Conservation (phyloP, 202 grass and related monocot species). For the Saccharum hybrid region DNA sequence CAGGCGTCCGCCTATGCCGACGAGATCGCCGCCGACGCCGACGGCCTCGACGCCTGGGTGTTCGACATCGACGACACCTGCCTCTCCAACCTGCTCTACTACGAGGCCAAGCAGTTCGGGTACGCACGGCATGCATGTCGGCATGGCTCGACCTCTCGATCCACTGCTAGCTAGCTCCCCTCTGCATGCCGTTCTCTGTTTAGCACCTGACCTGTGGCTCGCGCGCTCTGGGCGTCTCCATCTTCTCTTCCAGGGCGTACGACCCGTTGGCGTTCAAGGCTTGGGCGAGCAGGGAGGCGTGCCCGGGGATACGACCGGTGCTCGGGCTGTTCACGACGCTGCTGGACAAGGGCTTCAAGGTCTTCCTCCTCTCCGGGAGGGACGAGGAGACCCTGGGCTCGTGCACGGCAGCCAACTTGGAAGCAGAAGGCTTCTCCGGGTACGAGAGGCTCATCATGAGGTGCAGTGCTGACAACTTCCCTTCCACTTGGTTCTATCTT, state of each 20-base stretch:
- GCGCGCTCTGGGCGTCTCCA: not conserved
- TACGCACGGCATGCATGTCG: not conserved
- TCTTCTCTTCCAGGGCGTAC: conserved; percentile 50
- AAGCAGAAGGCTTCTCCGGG: conserved; percentile 65
- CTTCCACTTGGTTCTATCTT: not conserved
- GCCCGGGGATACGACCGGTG: conserved; percentile 63
- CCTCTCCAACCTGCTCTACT: conserved; percentile 90
- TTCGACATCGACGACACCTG: conserved; percentile 94
- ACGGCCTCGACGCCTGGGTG: conserved; percentile 78
- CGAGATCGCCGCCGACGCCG: conserved; percentile 39
- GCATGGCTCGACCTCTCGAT: too few relatives aligned
- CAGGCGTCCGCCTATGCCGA: conserved; percentile 56
- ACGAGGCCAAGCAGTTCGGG: conserved; percentile 78
- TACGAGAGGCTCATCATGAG: conserved; percentile 88
- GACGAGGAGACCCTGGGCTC: conserved; percentile 61
- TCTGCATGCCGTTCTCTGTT: not conserved
- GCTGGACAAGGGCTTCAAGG: conserved; percentile 64
- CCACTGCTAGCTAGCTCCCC: too few relatives aligned
- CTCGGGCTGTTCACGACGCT: conserved; percentile 56
- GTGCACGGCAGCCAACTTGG: conserved; percentile 61
- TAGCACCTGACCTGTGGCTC: too few relatives aligned
- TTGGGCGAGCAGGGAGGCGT: conserved; percentile 67
- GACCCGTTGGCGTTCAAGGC: conserved; percentile 62
- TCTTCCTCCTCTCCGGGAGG: conserved; percentile 82
- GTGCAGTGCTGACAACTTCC: conserved; percentile 18